phyloP scores from a whole-genome alignment of 768 basidiomycete genomes.

The Suillus occidentalis region DNA sequence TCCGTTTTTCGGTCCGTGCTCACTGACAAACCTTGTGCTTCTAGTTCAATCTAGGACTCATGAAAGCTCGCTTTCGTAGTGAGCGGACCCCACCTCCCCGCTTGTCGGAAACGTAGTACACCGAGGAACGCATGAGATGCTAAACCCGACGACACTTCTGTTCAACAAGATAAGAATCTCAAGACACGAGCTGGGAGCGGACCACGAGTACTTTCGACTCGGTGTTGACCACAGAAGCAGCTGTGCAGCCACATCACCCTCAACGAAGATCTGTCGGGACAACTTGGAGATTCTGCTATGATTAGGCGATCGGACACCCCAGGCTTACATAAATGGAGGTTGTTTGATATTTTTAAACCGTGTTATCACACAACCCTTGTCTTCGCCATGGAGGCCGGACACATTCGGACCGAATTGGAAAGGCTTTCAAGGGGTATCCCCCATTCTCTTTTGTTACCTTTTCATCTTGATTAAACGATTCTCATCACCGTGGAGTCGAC shows the following conservation, averaged over 20 bases:
- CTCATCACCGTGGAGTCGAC: background rate
- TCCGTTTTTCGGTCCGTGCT: background rate
- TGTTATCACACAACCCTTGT: conserved; percentile 31
- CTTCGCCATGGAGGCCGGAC: conserved; percentile 18
- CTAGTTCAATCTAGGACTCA: conserved; percentile 20
- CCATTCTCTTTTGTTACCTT: background rate
- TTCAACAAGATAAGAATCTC: conserved; percentile 11
- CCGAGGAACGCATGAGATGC: conserved; percentile 25
- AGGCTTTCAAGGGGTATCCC: background rate
- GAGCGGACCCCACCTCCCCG: conserved; percentile 17
- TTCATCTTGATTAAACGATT: background rate
- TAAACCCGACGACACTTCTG: conserved; percentile 19
- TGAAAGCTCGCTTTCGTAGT: conserved; percentile 28
- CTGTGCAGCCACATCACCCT: conserved; percentile 12
- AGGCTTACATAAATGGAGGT: conserved; percentile 6
- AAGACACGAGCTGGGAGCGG: background rate
- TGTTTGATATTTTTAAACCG: conserved; percentile 31
- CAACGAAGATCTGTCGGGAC: background rate
- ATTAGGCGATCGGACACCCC: conserved; percentile 8
- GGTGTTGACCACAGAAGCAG: conserved; percentile 13
- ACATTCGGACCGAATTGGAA: background rate
- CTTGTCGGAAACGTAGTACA: conserved; percentile 21
- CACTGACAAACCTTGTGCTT: background rate
- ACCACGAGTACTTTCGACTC: conserved; percentile 35
- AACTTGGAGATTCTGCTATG: too few relatives aligned